phyloP scores from a whole-genome alignment of 2,329 filamentous ascomycete genomes.

The Tothia fuscella region DNA sequence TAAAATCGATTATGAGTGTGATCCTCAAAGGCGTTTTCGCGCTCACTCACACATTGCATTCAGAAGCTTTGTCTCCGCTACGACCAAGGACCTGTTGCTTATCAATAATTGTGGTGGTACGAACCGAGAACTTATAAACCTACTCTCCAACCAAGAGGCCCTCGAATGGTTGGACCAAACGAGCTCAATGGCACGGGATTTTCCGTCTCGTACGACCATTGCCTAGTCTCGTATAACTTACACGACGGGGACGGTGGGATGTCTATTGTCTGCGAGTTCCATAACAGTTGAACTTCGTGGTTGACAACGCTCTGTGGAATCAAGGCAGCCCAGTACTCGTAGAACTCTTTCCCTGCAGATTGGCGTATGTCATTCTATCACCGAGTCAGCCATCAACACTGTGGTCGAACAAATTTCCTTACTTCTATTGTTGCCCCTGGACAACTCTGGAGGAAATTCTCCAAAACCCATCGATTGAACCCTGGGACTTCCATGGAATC shows the following conservation, averaged over 20 bases:
- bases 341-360: conserved; percentile 20
- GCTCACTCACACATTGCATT: conserved; percentile 6
- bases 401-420: no score
- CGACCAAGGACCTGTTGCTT: no score
- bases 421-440: conserved; percentile 16
- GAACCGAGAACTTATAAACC: no score
- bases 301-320: conserved; percentile 16
- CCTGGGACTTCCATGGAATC: conserved; percentile 10
- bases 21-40: no score
- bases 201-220: conserved; percentile 9
- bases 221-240: conserved; percentile 14
- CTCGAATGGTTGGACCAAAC: conserved; percentile 4
- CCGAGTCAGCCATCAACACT: no score
- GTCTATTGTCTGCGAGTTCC: not conserved
- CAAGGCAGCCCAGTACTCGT: conserved; percentile 20
- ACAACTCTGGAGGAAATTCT: conserved; percentile 15
- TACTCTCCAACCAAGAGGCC: conserved; percentile 4
- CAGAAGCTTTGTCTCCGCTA: conserved; percentile 10
- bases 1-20: no score
- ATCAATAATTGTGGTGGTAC: no score
- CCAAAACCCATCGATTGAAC: conserved; percentile 19
- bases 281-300: conserved; percentile 12
- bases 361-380: conserved; percentile 20
- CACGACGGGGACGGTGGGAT: conserved; percentile 12
- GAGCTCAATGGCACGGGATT: conserved; percentile 4